Conservation (phyloP, 2,329 filamentous ascomycete species). For the Pseudogymnoascus destructans region DNA sequence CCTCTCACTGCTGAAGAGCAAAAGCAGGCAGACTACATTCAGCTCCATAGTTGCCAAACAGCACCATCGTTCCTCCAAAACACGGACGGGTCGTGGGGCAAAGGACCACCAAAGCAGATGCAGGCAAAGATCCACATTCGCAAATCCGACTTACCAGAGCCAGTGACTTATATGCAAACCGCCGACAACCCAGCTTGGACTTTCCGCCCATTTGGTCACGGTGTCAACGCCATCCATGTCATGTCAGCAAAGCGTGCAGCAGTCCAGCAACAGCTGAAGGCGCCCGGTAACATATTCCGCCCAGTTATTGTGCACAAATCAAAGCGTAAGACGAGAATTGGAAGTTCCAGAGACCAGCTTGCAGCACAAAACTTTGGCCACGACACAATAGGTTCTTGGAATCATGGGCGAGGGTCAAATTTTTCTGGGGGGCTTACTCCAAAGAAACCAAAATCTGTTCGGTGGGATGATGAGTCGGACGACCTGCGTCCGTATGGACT, state of each 20-base stretch:
- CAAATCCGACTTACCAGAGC: slow-evolving; percentile 19
- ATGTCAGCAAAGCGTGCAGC: slow-evolving; percentile 18
- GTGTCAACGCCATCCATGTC: slow-evolving; percentile 21
- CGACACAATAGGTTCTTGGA: background rate
- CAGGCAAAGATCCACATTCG: background rate
- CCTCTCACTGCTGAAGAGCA: background rate
- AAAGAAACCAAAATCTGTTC: background rate
- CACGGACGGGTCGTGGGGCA: slow-evolving; percentile 9
- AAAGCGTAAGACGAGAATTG: slow-evolving; percentile 1
- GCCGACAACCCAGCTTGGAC: slow-evolving; percentile 21
- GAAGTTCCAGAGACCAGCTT: background rate
- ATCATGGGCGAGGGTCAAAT: slow-evolving; percentile 3
- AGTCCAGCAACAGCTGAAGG: background rate
- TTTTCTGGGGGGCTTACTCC: slow-evolving; percentile 2
- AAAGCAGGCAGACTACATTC: background rate
- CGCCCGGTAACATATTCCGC: background rate
- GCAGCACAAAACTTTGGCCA: background rate
- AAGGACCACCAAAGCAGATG: slow-evolving; percentile 4
- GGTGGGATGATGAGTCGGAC: background rate
- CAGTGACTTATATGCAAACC: slow-evolving; percentile 23
- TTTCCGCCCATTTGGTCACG: slow-evolving; percentile 23
- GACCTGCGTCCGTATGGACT: slow-evolving; percentile 1
- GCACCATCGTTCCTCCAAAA: slow-evolving; percentile 10
- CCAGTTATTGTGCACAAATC: slow-evolving; percentile 2
- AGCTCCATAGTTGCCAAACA: slow-evolving; percentile 14